Evolutionary conservation across 306 rosid genomes (phyloP).

Genomic region (Castanopsis chinensis): DNA sequence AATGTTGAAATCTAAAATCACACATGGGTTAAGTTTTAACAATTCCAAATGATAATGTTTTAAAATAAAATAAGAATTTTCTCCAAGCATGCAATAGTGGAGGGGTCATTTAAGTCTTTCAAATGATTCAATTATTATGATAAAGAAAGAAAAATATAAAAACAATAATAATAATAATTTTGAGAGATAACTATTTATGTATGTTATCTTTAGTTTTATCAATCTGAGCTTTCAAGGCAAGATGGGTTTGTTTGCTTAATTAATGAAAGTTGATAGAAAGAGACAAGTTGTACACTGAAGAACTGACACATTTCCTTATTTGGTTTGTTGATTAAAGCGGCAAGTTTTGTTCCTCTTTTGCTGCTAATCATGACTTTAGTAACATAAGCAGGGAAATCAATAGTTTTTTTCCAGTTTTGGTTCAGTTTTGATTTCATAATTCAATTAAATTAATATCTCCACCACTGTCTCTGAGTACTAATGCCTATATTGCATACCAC

Average conservation of each 20-base stretch:
- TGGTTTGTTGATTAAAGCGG: constrained; percentile 45
- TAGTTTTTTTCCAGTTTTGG: not conserved
- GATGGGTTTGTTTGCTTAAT: constrained; percentile 31
- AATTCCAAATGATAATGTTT: too few relatives aligned
- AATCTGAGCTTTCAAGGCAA: constrained; percentile 54
- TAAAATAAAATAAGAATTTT: too few relatives aligned
- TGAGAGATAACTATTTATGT: not conserved
- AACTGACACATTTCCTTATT: constrained; percentile 36
- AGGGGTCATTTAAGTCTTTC: not conserved
- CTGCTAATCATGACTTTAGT: constrained; percentile 23
- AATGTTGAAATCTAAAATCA: too few relatives aligned
- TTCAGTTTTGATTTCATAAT: not conserved
- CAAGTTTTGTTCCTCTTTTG: constrained; percentile 28
- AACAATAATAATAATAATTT: not conserved
- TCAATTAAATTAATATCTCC: constrained; percentile 4
- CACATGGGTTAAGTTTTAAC: too few relatives aligned
- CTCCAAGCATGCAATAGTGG: too few relatives aligned
- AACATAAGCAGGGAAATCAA: constrained; percentile 3
- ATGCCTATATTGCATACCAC: not conserved
- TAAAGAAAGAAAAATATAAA: not conserved
- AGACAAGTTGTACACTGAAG: constrained; percentile 11
- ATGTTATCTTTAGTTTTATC: not conserved
- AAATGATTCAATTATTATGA: not conserved
- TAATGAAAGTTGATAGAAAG: constrained; percentile 21
- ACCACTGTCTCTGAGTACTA: not conserved